A percentile compares a stretch with the other conserved stretches of the same genome.
phyloP scores from a whole-genome alignment of 257 asterid species.

The Lantana camara region DNA sequence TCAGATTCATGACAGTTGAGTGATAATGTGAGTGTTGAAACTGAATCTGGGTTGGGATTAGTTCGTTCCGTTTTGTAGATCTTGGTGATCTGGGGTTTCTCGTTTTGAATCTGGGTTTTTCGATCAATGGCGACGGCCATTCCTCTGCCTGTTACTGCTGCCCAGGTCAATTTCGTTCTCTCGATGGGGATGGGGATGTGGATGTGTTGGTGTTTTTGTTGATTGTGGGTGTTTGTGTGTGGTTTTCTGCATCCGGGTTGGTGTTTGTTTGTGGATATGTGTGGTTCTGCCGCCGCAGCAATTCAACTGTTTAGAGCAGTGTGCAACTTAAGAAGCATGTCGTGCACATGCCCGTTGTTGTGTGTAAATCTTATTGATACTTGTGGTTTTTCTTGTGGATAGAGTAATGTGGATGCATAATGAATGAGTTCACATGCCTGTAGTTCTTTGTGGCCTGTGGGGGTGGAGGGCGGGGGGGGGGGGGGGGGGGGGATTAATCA shows the following conservation, averaged over 20 bases:
- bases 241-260: neutral
- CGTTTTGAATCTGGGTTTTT: constrained; percentile 28
- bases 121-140: constrained; percentile 65
- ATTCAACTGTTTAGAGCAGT: constrained; percentile 10
- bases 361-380: neutral
- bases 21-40: constrained; percentile 36
- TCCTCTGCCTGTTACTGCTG: constrained; percentile 84
- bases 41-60: constrained; percentile 30
- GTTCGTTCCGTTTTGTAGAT: constrained; percentile 40
- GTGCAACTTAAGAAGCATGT: constrained; percentile 21
- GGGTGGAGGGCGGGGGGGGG: too few species aligned
- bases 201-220: constrained; percentile 11
- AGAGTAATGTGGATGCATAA: too few species aligned
- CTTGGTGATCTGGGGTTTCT: constrained; percentile 43
- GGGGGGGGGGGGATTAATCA: too few species aligned
- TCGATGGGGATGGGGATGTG: constrained; percentile 16
- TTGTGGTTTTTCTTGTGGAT: constrained; percentile 1
- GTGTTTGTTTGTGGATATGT: constrained; percentile 15
- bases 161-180: constrained; percentile 54
- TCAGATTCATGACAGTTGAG: too few species aligned
- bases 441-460: too few species aligned
- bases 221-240: constrained; percentile 7
- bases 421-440: too few species aligned
- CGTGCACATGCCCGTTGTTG: constrained; percentile 23
- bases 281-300: constrained; percentile 23